phyloP scores from a whole-genome alignment of 768 basidiomycete genomes.

The Boletus speciosus region DNA sequence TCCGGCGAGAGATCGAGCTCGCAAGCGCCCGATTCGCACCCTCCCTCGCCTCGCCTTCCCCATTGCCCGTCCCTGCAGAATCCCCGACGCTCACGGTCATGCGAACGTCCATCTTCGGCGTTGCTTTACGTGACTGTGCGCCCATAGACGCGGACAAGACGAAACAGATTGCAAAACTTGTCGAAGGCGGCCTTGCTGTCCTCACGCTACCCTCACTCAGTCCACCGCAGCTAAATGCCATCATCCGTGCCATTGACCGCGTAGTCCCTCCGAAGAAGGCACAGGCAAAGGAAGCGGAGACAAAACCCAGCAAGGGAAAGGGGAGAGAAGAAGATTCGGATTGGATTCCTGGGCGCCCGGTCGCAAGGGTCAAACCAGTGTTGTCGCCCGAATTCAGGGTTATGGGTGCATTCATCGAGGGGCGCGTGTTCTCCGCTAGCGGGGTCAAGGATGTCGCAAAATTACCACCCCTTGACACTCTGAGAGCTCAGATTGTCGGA shows the following conservation, averaged over 20 bases:
- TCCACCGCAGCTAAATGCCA: slow-evolving; percentile 65
- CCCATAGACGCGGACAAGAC: slow-evolving; percentile 48
- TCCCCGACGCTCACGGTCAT: slow-evolving; percentile 64
- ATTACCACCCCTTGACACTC: slow-evolving; percentile 72
- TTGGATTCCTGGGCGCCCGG: slow-evolving; percentile 62
- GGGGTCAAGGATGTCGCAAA: slow-evolving; percentile 62
- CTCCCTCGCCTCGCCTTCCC: slow-evolving; percentile 30
- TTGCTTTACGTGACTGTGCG: slow-evolving; percentile 61
- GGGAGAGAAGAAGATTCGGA: slow-evolving; percentile 61
- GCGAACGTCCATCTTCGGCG: slow-evolving; percentile 77
- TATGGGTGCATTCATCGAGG: slow-evolving; percentile 79
- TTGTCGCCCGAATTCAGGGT: slow-evolving; percentile 66
- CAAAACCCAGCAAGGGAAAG: slow-evolving; percentile 38
- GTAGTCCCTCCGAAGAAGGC: slow-evolving; percentile 57
- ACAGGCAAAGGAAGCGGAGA: slow-evolving; percentile 50
- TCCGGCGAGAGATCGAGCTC: slow-evolving; percentile 63
- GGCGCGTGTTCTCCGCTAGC: slow-evolving; percentile 58
- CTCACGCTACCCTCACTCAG: slow-evolving; percentile 63
- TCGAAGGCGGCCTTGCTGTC: slow-evolving; percentile 61
- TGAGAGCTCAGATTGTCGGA: slow-evolving; percentile 83
- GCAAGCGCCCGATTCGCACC: slow-evolving; percentile 45
- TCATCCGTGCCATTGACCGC: slow-evolving; percentile 66
- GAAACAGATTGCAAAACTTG: slow-evolving; percentile 50
- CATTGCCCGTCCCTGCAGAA: slow-evolving; percentile 30
- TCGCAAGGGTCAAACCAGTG: slow-evolving; percentile 54